Evolutionary conservation across 768 basidiomycete genomes (phyloP).

Genomic region (Mycena rosella): DNA sequence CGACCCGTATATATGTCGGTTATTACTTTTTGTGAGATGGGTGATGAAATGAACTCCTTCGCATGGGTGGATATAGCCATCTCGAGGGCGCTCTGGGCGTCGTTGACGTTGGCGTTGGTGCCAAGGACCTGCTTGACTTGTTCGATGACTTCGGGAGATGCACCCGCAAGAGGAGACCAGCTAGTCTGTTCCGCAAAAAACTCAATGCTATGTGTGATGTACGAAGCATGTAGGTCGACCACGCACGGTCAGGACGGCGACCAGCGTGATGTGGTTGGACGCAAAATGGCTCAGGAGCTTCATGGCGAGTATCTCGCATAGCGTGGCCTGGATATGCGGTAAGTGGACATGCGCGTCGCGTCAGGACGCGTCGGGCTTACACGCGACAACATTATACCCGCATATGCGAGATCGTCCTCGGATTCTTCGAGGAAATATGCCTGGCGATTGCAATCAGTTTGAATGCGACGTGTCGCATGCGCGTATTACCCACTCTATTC

Average conservation of each 20-base stretch:
- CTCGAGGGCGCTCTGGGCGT: constrained; percentile 89
- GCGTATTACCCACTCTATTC: constrained; percentile 62
- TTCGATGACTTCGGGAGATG: constrained; percentile 72
- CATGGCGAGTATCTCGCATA: constrained; percentile 92
- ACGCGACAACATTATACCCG: constrained; percentile 73
- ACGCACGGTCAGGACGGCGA: constrained; percentile 74
- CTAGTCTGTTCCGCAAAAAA: constrained; percentile 60
- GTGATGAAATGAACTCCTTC: constrained; percentile 86
- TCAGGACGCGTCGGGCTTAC: constrained; percentile 11
- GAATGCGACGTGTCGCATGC: neutral
- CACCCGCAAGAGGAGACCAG: constrained; percentile 90
- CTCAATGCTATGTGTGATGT: neutral
- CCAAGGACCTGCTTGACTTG: constrained; percentile 72
- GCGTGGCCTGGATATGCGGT: constrained; percentile 67
- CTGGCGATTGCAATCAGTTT: constrained; percentile 56
- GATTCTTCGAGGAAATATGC: constrained; percentile 82
- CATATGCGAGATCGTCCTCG: constrained; percentile 80
- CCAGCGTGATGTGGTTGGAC: constrained; percentile 78
- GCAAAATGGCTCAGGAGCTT: constrained; percentile 86
- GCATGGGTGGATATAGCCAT: constrained; percentile 91
- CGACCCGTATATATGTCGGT: constrained; percentile 90
- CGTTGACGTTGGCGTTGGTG: constrained; percentile 71
- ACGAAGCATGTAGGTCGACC: neutral
- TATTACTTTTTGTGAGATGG: constrained; percentile 88
- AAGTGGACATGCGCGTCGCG: neutral